Percentiles rank a stretch among this genome's conserved stretches.
Conservation (phyloP, 257 asterid genomes). For the Primulina eburnea region DNA sequence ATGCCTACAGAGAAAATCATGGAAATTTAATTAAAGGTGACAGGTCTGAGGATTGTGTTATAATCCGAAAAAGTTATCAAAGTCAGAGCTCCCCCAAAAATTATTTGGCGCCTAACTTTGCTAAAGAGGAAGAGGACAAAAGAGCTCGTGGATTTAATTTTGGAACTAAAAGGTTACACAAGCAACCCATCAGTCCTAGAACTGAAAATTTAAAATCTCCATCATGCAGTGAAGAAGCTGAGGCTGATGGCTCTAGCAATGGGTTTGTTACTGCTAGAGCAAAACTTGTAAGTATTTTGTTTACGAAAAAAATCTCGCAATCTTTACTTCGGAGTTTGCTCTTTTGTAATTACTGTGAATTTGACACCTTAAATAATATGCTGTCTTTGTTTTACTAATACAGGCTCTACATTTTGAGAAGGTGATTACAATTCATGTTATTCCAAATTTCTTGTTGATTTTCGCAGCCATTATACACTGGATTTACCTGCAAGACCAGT, state of each 20-base stretch:
- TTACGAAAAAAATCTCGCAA: conserved; percentile 3
- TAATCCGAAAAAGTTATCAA: conserved; percentile 36
- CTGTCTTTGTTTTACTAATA: conserved; percentile 15
- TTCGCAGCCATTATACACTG: conserved; percentile 1
- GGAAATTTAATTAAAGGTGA: conserved; percentile 36
- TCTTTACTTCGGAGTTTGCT: conserved; percentile 23
- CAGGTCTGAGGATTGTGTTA: conserved; percentile 48
- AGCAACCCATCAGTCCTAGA: conserved; percentile 57
- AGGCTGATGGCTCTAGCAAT: conserved; percentile 50
- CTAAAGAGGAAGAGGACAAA: conserved; percentile 53
- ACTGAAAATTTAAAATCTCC: conserved; percentile 54
- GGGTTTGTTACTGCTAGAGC: conserved; percentile 95
- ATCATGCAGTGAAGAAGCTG: conserved; percentile 55
- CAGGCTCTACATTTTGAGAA: conserved; percentile 8
- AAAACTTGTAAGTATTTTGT: conserved; percentile 64
- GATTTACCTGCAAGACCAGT: conserved; percentile 6
- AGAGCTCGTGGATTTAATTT: conserved; percentile 39
- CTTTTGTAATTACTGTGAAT: conserved; percentile 10
- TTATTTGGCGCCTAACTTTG: conserved; percentile 26
- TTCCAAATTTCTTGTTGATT: conserved; percentile 6
- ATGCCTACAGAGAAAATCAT: conserved; percentile 40
- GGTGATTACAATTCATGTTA: conserved; percentile 15
- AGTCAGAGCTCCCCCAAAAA: conserved; percentile 34
- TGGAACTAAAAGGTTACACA: conserved; percentile 58
- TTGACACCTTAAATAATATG: conserved; percentile 4